Evolutionary conservation across 805 yeast species (phyloP), one percentile per base, ranked within the genome.

Genomic region (Wickerhamomyces chambardii): DNA sequence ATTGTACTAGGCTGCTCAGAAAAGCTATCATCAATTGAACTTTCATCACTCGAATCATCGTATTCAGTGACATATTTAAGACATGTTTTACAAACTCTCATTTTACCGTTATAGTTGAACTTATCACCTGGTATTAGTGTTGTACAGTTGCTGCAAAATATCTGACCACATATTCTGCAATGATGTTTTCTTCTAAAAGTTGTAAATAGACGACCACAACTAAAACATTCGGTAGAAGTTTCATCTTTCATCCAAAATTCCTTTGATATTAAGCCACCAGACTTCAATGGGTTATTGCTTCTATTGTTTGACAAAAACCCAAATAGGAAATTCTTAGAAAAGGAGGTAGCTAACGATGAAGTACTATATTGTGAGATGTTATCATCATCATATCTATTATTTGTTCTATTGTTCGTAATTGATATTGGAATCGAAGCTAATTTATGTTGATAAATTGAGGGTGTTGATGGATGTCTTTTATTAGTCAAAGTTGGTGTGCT

Each of bases 161-260:
- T 89, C 55, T 89, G 95, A 3, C 98, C 98, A 59, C 98, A 90
- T 26, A 90, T 78, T 36, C 98, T 64, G 51, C 98, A 90, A 57
- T 90, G 98, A 53, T 90, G 98, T 44, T 84, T 83, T 45, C 98
- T 66, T 53, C 96, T 64, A 59, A 87, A 89, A 0, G 97, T 82
- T 1, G 83, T 74, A 51, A 90, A 90, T 4, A 75, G 73, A 36
- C 77, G 70, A 37, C 82, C 84, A 56, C 97, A 90, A 14, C 80
- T 69, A 38, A 86, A 75, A 50, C 98, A 90, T 42, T 86, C 92
- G 8, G 79, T 73, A 0, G 95, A 95, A 39, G 86, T 84, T 29
- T 90, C 84, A 60, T 90, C 97, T 48, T 89, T 86, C 85, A 90
- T 80, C 98, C 98, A 90, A 54, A 86, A 90, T 51, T 86, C 90